phyloP scores from a whole-genome alignment of 2,329 filamentous ascomycete species.

The Sarocladium kiliense region DNA sequence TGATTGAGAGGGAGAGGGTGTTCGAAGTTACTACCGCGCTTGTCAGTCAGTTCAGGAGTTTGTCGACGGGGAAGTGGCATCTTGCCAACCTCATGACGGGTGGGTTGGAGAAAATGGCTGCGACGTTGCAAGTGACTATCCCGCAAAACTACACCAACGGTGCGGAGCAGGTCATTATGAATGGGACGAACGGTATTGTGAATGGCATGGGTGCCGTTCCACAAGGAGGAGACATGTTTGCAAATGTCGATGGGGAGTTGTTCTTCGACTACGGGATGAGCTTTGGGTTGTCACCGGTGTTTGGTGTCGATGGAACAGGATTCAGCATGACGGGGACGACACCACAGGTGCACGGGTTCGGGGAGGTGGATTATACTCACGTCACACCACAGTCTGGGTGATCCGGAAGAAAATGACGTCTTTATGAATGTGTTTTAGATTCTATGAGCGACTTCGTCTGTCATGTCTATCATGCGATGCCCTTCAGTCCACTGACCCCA shows the following conservation, averaged over 20 bases:
- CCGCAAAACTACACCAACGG: not conserved
- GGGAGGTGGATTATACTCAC: not conserved
- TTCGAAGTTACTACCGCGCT: conserved; percentile 31
- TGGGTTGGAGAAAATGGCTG: conserved; percentile 36
- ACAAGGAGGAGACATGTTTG: not conserved
- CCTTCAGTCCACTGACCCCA: not conserved
- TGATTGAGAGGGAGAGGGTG: conserved; percentile 31
- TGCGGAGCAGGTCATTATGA: conserved; percentile 7
- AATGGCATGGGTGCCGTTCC: not conserved
- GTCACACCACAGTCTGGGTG: not conserved
- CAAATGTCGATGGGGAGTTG: conserved; percentile 11
- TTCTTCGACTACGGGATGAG: conserved; percentile 21
- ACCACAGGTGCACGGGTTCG: not conserved
- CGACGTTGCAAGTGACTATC: conserved; percentile 10
- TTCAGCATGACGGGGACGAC: not conserved
- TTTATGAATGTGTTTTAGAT: not conserved
- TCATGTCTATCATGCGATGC: not conserved
- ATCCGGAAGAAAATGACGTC: not conserved
- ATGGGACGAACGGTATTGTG: not conserved
- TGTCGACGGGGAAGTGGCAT: conserved; percentile 38
- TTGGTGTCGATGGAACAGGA: conserved; percentile 20
- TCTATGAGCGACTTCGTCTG: not conserved
- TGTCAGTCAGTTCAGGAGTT: conserved; percentile 32
- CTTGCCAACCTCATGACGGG: conserved; percentile 40
- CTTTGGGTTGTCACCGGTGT: conserved; percentile 23